Percentiles rank a stretch among this genome's conserved stretches.
phyloP scores from a whole-genome alignment of 2,329 filamentous ascomycete genomes.

The Zasmidium cellare region DNA sequence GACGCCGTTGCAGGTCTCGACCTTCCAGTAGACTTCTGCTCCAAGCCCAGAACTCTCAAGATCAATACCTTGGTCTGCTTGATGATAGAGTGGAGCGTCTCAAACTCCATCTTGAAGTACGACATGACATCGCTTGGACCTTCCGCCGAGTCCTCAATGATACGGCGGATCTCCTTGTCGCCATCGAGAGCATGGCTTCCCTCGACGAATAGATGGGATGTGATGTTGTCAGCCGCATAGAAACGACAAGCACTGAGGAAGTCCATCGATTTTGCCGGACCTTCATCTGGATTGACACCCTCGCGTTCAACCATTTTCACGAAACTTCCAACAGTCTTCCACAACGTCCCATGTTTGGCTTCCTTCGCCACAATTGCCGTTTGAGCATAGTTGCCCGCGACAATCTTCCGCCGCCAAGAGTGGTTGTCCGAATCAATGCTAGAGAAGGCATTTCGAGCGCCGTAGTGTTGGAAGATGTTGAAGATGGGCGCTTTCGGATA shows the following conservation, averaged over 20 bases:
- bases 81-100: background rate
- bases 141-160: background rate
- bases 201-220: background rate
- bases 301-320: background rate
- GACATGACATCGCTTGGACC: background rate
- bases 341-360: background rate
- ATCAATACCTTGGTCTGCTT: background rate
- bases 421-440: background rate
- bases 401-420: background rate
- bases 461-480: slow-evolving; percentile 3
- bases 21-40: background rate
- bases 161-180: background rate
- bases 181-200: background rate
- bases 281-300: background rate
- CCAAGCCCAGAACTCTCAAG: background rate
- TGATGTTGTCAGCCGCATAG: background rate
- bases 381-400: background rate
- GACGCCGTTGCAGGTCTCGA: background rate
- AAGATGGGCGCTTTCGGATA: slow-evolving; percentile 1
- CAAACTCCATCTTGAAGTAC: slow-evolving; percentile 5
- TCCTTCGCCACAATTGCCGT: slow-evolving; percentile 3
- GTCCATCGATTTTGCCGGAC: background rate
- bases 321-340: background rate
- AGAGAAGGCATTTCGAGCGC: slow-evolving; percentile 1
- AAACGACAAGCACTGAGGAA: slow-evolving; percentile 3